These are phyloP conservation scores for Fusarium nelsonii DNA, from an alignment of 2,329 filamentous ascomycete species.

Conservation along the genomic window DNA sequence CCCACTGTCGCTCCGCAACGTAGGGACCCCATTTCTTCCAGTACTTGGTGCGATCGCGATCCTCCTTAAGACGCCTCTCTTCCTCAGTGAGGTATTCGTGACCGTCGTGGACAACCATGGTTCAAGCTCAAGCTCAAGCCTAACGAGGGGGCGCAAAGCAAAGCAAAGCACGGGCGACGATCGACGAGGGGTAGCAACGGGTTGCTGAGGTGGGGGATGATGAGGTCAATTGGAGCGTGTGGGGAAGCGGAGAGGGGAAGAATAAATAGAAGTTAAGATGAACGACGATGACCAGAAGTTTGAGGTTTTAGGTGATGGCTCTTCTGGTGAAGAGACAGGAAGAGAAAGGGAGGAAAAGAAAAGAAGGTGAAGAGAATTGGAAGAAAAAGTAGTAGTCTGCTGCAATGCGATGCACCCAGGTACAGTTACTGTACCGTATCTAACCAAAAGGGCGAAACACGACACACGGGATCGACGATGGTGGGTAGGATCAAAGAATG, in stretches of 20 bases:
- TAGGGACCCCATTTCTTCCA: conserved; percentile 99
- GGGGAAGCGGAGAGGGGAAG: conserved; percentile 33
- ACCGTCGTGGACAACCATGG: conserved; percentile 90
- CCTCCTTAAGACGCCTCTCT: conserved; percentile 89
- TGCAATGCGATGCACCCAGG: conserved; percentile 6
- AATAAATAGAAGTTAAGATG: conserved; percentile 18
- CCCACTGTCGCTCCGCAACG: conserved; percentile 94
- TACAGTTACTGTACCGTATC: conserved; percentile 7
- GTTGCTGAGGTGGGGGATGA: conserved; percentile 34
- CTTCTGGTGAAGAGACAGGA: conserved; percentile 21
- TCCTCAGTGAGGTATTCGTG: conserved; percentile 90
- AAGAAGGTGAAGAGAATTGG: conserved; percentile 25
- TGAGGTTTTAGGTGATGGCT: conserved; percentile 25
- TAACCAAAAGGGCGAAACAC: conserved; percentile 29
- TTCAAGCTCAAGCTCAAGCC: conserved; percentile 24
- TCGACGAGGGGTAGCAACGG: conserved; percentile 41
- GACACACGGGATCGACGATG: conserved; percentile 43
- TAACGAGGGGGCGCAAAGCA: conserved; percentile 18
- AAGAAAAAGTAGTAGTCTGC: conserved; percentile 14
- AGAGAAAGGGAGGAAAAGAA: conserved; percentile 11
- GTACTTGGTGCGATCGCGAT: conserved; percentile 85
- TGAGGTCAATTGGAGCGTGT: conserved; percentile 40
- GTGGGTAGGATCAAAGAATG: conserved; percentile 44
- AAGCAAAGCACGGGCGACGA: conserved; percentile 42
- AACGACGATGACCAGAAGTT: conserved; percentile 11